phyloP scores from a whole-genome alignment of 495 filamentous ascomycete genomes.

The Neurospora intermedia region DNA sequence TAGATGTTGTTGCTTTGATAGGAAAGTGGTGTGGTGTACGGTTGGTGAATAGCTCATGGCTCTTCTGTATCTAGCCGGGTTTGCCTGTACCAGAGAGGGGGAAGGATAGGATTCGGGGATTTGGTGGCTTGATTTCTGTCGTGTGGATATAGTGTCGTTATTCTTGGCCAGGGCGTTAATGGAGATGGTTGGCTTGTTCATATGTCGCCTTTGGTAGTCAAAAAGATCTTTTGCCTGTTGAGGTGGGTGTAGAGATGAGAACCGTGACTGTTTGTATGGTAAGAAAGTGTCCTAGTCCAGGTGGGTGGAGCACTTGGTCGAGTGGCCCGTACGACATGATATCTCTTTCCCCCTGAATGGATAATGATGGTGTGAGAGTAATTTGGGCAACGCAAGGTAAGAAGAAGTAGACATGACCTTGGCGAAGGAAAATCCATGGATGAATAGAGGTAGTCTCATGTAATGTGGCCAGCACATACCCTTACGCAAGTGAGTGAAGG shows the following conservation, averaged over 20 bases:
- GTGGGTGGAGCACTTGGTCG: not conserved
- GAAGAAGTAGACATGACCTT: not conserved
- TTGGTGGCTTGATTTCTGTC: not conserved
- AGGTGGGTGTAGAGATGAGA: not conserved
- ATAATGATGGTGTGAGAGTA: not conserved
- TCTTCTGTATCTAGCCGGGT: not conserved
- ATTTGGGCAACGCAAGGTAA: not conserved
- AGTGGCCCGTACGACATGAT: not conserved
- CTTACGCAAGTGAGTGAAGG: not conserved
- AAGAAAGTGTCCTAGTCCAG: not conserved
- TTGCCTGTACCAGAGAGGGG: not conserved
- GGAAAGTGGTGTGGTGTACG: not conserved
- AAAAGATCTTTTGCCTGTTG: not conserved
- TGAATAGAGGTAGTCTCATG: not conserved
- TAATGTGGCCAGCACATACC: not conserved
- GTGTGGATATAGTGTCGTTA: not conserved
- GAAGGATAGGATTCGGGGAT: not conserved
- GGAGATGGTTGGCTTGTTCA: not conserved
- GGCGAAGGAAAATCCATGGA: not conserved
- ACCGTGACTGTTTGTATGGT: not conserved
- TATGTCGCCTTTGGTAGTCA: not conserved
- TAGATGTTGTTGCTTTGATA: not conserved
- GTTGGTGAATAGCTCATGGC: not conserved
- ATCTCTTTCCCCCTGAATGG: not conserved
- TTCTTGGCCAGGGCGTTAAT: not conserved